Base-by-base conservation (phyloP, 1,284 basidiomycete species). In the Golubevia sp. region DNA sequence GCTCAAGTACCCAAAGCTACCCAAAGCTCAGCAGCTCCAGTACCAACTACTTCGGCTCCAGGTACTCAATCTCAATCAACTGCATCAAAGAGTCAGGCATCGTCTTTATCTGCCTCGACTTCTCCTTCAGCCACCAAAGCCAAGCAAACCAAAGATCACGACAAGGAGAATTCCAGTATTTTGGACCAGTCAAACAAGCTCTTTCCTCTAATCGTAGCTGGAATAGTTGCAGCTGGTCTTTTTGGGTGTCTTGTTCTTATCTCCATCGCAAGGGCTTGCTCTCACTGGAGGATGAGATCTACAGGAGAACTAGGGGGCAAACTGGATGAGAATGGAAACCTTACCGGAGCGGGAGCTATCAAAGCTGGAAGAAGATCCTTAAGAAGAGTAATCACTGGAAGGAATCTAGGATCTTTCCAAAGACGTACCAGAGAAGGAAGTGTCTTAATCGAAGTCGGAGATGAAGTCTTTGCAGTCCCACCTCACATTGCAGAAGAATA, bases 381-480 rank as follows among this genome's bases (percentile, higher is more conserved):
- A 1, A 49, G 61, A 2, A 50, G 72, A 2, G 72, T 71, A 2
- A 50, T 76, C 20, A 74, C 71, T 3, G 62, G 58, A 44, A 62
- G 62, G 34, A 68, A 71, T 50, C 55, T 76, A 3, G 69, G 70
- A 7, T 67, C 63, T 52, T 72, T 74, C 34, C 70, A 67, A 8
- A 21, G 70, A 0, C 54, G 71, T 6, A 63, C 61, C 1, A 58
- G 62, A 25, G 67, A 74, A 21, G 72, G 70, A 0, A 61, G 52
- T 15, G 73, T 76, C 2, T 38, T 76, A 13, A 67, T 76, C 57
- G 73, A 76, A 44, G 71, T 76, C 2, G 73, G 73, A 0, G 71
- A 76, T 27, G 73, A 76, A 30, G 73, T 76, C 48, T 69, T 74
- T 27, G 67, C 71, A 1, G 73, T 76, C 0, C 69, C 73, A 0